Base-by-base conservation (phyloP, 2,329 filamentous ascomycete species). In the Alternaria solani region DNA sequence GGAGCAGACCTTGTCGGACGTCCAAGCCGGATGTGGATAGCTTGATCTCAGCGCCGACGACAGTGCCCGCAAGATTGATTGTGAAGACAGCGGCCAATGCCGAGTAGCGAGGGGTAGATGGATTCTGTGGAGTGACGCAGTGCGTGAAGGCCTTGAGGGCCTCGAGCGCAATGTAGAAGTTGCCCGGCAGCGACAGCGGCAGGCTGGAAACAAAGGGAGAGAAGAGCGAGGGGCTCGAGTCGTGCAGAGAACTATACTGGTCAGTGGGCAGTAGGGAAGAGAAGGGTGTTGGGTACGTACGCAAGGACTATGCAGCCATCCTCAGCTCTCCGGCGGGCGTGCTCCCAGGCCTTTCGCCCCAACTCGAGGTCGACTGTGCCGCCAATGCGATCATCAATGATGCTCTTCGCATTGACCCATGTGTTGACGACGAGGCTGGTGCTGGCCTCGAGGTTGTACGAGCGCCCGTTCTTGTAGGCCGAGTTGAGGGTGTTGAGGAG, bases 391-490 rank as follows among this genome's bases (percentile, higher is more conserved):
- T 91, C 91, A 71, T 93, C 87, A 39, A 89, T 88, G 25, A 86
- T 82, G 67, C 91, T 91, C 28, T 88, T 85, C 18, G 92, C 92
- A 4, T 92, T 96, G 54, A 95, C 86, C 94, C 94, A 97, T 58
- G 93, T 97, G 81, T 98, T 98, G 67, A 98, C 93, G 0, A 95
- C 94, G 39, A 98, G 79, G 77, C 93, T 97, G 36, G 94, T 95
- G 68, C 92, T 93, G 48, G 93, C 89, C 79, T 99, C 95, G 46
- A 99, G 87, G 63, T 86, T 85, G 77, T 96, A 95, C n/a, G 94
- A 88, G 73, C 93, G 88, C 30, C 89, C 89, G 3, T 91, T 88
- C 48, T 92, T 86, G 79, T 96, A 98, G 74, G 91, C 90, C 70
- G 92, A 93, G 81, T 99, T 95, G 46, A 97, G 86, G 57, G 92